These are phyloP conservation scores for Amphibolis antarctica DNA, from an alignment of 106 monocot genomes.

Conservation along the genomic window DNA sequence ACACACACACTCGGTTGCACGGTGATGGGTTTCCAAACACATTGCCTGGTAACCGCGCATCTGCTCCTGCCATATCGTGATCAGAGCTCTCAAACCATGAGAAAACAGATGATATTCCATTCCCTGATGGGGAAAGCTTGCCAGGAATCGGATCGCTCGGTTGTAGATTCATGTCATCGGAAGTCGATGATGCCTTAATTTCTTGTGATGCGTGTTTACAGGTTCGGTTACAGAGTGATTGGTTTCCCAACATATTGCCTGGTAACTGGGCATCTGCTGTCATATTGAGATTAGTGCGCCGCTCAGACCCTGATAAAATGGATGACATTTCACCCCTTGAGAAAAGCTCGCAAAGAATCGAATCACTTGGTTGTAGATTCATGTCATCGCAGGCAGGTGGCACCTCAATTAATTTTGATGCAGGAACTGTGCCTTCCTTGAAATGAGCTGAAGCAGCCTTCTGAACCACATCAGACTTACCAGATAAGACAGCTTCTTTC, in stretches of 20 bases:
- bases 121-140: neutral
- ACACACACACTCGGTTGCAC: constrained; percentile 37
- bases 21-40: constrained; percentile 8
- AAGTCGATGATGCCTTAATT: too few relatives aligned
- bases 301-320: neutral
- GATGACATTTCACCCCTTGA: neutral
- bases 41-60: too few relatives aligned
- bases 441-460: neutral
- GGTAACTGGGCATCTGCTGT: too few relatives aligned
- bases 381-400: neutral
- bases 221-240: too few relatives aligned
- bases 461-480: neutral
- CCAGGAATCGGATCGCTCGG: neutral
- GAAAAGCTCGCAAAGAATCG: neutral
- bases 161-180: neutral
- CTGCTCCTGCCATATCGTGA: neutral
- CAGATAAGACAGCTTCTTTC: too few relatives aligned
- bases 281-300: too few relatives aligned
- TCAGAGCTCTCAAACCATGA: neutral
- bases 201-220: too few relatives aligned
- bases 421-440: neutral
- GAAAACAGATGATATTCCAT: neutral
- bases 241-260: too few relatives aligned
- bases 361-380: neutral
- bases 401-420: neutral